Base-by-base conservation (phyloP, 345 rosid species). In the Sisymbrium altissimum region DNA sequence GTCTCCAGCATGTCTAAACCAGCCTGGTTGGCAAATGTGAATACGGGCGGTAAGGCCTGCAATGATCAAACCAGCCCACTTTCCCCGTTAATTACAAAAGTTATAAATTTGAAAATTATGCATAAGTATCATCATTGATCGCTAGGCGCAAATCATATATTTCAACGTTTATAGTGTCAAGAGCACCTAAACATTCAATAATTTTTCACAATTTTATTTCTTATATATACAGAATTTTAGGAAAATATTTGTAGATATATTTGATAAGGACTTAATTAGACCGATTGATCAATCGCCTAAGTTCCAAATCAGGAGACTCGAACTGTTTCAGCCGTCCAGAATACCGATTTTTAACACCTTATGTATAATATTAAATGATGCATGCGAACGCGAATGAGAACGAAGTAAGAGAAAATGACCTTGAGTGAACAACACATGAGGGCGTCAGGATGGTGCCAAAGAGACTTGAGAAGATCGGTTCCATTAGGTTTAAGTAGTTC, bases 1-100 rank as follows among this genome's bases (percentile, higher is more conserved):
- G 99, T 95, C 86, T 95, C 99, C 19, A 95, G 86, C 99, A 95
- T 92, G 87, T 95, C 98, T 25, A 95, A 90, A 49, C 99, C 97
- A 45, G 97, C 98, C 70, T 95, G 99, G 78, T 95, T 95, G 18
- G 96, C 86, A 76, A 91, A 91, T 19, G 92, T 91, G 72, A 91
- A 91, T 44, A 86, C 83, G 3, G 90, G 88, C 2, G 92, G 91
- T 66, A 78, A 76, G 45, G 87, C 89, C 97, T 88, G 86, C 75
- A 77, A 50, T 43, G 15, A 32, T 70, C 50, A 57, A 75, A 59
- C 60, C 62, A 49, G 55, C 46, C 38, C 53, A 63, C 21, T 69
- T 50, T 40, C 54, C 30, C 68, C 33, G 50, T 72, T 52, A n/a
- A n/a, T n/a, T n/a, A 72, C 15, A 39, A 32, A 46, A 30, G 1